Evolutionary conservation across 2,329 filamentous ascomycete genomes (phyloP).

Genomic region (Arthrobotrys megalospora): DNA sequence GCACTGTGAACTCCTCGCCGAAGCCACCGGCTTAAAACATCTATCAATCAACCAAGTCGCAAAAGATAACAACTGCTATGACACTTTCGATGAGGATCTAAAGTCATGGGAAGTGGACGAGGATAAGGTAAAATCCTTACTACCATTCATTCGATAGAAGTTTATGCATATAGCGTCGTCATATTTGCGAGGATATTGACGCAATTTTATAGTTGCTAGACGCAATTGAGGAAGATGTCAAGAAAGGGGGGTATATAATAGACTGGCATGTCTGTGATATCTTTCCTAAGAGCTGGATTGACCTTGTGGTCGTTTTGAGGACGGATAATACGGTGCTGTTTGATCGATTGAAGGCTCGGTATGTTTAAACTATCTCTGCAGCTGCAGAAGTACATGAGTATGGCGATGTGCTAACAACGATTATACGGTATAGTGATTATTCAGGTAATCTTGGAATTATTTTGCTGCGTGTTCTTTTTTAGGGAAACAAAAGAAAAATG

Average conservation of each 20-base stretch:
- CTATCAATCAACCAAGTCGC: constrained; percentile 91
- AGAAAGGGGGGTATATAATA: constrained; percentile 86
- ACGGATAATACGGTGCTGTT: constrained; percentile 85
- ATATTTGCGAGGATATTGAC: constrained; percentile 28
- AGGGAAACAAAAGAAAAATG: too few species aligned
- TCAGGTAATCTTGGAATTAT: constrained; percentile 37
- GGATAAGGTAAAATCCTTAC: constrained; percentile 78
- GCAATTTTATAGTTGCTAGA: constrained; percentile 78
- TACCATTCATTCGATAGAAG: background rate
- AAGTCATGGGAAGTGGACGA: constrained; percentile 95
- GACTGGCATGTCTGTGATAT: constrained; percentile 99
- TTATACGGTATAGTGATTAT: constrained; percentile 2
- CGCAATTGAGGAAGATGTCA: constrained; percentile 84
- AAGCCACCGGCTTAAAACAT: constrained; percentile 80
- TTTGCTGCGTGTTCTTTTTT: background rate
- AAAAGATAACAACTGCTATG: constrained; percentile 88
- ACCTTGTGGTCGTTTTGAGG: constrained; percentile 91
- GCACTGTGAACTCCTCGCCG: constrained; percentile 85
- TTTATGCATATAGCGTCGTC: too few species aligned
- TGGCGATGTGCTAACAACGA: background rate
- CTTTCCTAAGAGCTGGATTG: constrained; percentile 93
- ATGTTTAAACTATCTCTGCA: constrained; percentile 63
- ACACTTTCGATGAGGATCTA: constrained; percentile 87
- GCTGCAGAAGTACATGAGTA: too few species aligned
- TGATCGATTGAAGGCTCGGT: constrained; percentile 84